Base-by-base conservation (phyloP, 148 eudicot species). In the Gaultheria prostrata region DNA sequence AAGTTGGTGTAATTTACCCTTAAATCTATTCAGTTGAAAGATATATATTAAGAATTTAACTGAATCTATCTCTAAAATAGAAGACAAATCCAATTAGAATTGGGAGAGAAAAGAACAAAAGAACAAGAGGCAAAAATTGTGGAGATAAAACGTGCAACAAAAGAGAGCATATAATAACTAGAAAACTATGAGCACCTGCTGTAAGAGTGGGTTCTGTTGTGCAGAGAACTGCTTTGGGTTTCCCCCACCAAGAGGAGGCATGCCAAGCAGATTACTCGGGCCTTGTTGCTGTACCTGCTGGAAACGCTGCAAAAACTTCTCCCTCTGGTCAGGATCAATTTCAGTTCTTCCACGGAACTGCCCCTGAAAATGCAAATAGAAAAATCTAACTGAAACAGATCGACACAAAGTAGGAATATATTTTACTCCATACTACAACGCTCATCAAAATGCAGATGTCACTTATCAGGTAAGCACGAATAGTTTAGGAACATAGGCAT, bases 301-400 rank as follows among this genome's bases (percentile, higher is more conserved):
- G 81, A 90, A 84, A 56, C 87, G 89, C 85, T 97, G 96, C 73
- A 97, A 80, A 88, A 88, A 97, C 86, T 97, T 92, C 90, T 97
- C 98, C 86, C 96, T 92, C 83, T 92, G 98, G 86, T 97, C 99
- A 80, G 98, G 99, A 84, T 98, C 93, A 89, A 97, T 93, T 91
- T 97, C 98, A 83, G 98, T 85, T 89, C 99, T 92, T 88, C 94
- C 95, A 87, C 98, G 99, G 61, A 89, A 46, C 79, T 94, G 99
- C 20, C 94, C 95, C 94, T 93, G 88, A 59, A 85, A 72, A 84
- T 46, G 69, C 57, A 84, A 76, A 73, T 79, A 51, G 4, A 80
- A 30, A 53, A 56, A 24, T 50, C 49, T 21, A 61, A 69, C n/a
- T 61, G 26, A 39, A 70, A 83, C 67, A 61, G 28, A 61, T n/a